Evolutionary conservation across 148 eudicot species (phyloP), one percentile per base, ranked within the genome.

Genomic region (Polygonum aviculare): DNA sequence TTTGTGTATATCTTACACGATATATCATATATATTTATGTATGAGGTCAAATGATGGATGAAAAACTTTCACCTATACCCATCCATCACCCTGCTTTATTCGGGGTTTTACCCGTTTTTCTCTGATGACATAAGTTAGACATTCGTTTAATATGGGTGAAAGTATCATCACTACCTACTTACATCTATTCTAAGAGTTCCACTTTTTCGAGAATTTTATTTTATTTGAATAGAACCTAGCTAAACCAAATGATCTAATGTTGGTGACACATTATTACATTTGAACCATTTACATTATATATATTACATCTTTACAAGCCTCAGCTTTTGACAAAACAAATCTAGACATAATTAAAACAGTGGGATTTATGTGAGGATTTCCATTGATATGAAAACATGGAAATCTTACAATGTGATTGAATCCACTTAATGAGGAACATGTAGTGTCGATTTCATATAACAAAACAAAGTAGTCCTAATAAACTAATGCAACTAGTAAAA

Each of bases 351-450:
- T 44, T 44, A 57, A 60, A 60, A 26, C 12, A 60, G 38, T 60
- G 69, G 69, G 69, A 60, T 60, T 60, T 60, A 26, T 22, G 69
- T 60, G 69, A 22, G 15, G 38, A 57, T 26, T 12, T 31, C 69
- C 69, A 60, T 60, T 60, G 14, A 60, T 60, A 60, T 11, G 31
- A 4, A 16, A 67, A 67, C 72, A 67, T 14, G 72, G 44, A 67
- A 38, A 67, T 67, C 72, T 67, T 16, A 35, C 72, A 67, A 67
- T 67, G 2, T 67, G 44, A 67, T 67, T 35, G 72, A 67, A 67
- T 67, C 72, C 72, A 67, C 72, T 67, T 67, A 67, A 67, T 67
- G 72, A 67, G 72, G 72, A 67, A 67, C 44, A 33, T 67, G 72
- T 67, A 67, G 44, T 67, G 72, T 67, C 72, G 15, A 67, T 67